Evolutionary conservation across 306 rosid species (phyloP).

Genomic region (Coriaria nepalensis): DNA sequence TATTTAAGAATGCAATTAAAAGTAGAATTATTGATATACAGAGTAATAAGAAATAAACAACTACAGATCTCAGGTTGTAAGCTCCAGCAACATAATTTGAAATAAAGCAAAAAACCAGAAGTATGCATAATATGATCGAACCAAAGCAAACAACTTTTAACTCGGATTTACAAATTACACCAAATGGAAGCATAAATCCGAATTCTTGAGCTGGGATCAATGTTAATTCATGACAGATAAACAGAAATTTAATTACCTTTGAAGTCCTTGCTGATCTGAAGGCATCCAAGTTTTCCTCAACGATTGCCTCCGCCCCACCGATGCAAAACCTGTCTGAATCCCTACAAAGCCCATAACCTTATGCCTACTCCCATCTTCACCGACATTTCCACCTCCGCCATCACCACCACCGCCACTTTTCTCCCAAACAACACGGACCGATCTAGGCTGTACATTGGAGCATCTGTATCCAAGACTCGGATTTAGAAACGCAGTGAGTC

Average conservation of each 20-base stretch:
- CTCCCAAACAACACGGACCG: conserved; percentile 78
- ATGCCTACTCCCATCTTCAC: conserved; percentile 21
- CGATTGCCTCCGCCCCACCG: conserved; percentile 56
- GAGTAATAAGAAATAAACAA: no score
- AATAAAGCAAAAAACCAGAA: no score
- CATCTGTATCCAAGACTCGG: conserved; percentile 22
- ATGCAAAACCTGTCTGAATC: conserved; percentile 73
- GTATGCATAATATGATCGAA: no score
- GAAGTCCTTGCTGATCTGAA: conserved; percentile 61
- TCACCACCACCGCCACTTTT: conserved; percentile 14
- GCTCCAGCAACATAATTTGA: no score
- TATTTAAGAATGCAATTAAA: no score
- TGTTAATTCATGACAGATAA: background rate
- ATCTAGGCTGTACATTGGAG: conserved; percentile 23
- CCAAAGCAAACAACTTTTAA: no score
- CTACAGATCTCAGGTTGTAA: no score
- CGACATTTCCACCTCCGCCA: background rate
- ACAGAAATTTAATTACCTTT: conserved; percentile 35
- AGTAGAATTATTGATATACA: no score
- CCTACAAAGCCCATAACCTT: conserved; percentile 91
- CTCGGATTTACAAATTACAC: no score
- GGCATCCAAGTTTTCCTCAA: conserved; percentile 93
- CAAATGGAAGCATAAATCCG: no score
- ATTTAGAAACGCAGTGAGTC: conserved; percentile 18
- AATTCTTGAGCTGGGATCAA: no score